Evolutionary conservation across 1,284 basidiomycete species (phyloP).

Genomic region (Anthracocystis panici-leucophaei): DNA sequence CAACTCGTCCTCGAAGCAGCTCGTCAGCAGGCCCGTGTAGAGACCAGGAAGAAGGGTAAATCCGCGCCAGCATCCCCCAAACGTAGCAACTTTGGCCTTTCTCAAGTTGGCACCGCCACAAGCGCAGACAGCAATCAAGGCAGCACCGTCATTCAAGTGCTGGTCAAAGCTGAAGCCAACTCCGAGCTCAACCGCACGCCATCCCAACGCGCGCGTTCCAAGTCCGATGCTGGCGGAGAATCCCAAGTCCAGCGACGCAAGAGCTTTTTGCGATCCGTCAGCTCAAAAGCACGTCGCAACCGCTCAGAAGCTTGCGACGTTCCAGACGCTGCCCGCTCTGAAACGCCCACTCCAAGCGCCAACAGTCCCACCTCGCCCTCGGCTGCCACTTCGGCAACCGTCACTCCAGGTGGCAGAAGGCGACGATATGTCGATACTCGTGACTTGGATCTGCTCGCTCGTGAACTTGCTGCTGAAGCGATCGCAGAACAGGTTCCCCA

Average conservation of each 20-base stretch:
- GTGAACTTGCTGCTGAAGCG: slow-evolving; percentile 60
- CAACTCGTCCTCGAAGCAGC: slow-evolving; percentile 55
- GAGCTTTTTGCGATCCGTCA: slow-evolving; percentile 37
- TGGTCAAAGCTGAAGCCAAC: neutral
- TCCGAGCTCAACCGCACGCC: slow-evolving; percentile 19
- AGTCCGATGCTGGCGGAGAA: slow-evolving; percentile 41
- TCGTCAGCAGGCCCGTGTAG: slow-evolving; percentile 46
- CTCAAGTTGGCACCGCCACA: slow-evolving; percentile 22
- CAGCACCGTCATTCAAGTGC: neutral
- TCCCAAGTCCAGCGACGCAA: slow-evolving; percentile 39
- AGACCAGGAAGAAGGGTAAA: slow-evolving; percentile 42
- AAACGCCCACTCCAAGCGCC: slow-evolving; percentile 23
- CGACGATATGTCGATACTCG: slow-evolving; percentile 56
- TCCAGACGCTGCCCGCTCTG: slow-evolving; percentile 10
- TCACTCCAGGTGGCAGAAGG: slow-evolving; percentile 37
- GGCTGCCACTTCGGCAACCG: slow-evolving; percentile 23
- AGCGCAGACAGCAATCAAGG: slow-evolving; percentile 4
- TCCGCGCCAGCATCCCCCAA: slow-evolving; percentile 51
- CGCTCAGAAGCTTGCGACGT: slow-evolving; percentile 5
- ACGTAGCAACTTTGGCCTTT: slow-evolving; percentile 23
- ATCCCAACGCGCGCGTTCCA: slow-evolving; percentile 43
- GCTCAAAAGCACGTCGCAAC: slow-evolving; percentile 25
- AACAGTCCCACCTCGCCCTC: slow-evolving; percentile 18
- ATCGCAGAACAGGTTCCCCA: slow-evolving; percentile 44
- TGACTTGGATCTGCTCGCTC: slow-evolving; percentile 55